Percentiles rank a stretch among this genome's conserved stretches.
These are phyloP conservation scores for Amanita subjunquillea DNA, from an alignment of 768 basidiomycete genomes.

Conservation along the genomic window DNA sequence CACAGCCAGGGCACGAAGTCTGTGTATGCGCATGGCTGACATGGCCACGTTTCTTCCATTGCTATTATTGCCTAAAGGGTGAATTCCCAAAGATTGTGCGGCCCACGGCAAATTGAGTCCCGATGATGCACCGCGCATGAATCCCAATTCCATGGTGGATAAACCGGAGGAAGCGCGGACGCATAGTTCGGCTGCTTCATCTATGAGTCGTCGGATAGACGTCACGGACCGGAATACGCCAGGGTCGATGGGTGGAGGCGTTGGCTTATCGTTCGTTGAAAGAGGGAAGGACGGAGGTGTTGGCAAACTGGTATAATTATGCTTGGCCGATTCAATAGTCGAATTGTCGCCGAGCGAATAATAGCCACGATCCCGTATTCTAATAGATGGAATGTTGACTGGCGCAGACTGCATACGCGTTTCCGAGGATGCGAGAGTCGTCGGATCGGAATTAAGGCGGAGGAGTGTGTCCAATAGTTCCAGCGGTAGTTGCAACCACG, in stretches of 20 bases:
- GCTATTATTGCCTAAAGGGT: slow-evolving; percentile 39
- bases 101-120: slow-evolving; percentile 46
- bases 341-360: slow-evolving; percentile 32
- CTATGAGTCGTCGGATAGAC: slow-evolving; percentile 70
- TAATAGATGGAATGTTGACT: slow-evolving; percentile 20
- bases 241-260: slow-evolving; percentile 83
- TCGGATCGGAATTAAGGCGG: slow-evolving; percentile 67
- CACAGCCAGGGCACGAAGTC: slow-evolving; percentile 72
- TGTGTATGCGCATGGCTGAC: slow-evolving; percentile 78
- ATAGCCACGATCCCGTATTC: slow-evolving; percentile 36
- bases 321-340: slow-evolving; percentile 31
- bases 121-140: slow-evolving; percentile 37
- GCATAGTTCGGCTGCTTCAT: slow-evolving; percentile 82
- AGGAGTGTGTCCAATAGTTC: slow-evolving; percentile 80
- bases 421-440: slow-evolving; percentile 42
- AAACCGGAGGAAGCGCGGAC: slow-evolving; percentile 83
- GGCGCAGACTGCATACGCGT: slow-evolving; percentile 26
- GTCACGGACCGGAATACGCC: slow-evolving; percentile 75
- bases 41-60: slow-evolving; percentile 70
- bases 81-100: slow-evolving; percentile 55
- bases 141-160: slow-evolving; percentile 62
- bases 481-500: slow-evolving; percentile 83
- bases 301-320: slow-evolving; percentile 23
- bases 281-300: slow-evolving; percentile 37
- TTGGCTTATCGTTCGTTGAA: slow-evolving; percentile 53